Percentiles rank a stretch among this genome's conserved stretches.
These are phyloP conservation scores for Thymus quinquecostatus DNA, from an alignment of 257 asterid species.

Conservation along the genomic window DNA sequence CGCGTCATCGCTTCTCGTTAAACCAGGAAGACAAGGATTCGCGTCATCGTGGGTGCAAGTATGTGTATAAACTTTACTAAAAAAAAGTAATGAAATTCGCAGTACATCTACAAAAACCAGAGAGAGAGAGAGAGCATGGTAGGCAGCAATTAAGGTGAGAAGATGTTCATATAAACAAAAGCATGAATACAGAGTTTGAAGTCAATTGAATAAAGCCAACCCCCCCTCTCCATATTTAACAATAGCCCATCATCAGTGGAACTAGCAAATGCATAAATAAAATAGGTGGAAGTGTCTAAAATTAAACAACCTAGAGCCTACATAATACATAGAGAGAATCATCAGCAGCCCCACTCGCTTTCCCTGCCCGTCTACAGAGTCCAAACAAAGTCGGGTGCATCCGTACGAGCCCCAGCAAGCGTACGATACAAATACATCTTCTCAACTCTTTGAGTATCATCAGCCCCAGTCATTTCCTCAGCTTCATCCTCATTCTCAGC, in stretches of 20 bases:
- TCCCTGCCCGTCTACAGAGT: conserved; percentile 55
- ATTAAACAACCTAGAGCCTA: conserved; percentile 26
- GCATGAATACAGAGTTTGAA: conserved; percentile 22
- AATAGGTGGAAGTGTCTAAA: conserved; percentile 20
- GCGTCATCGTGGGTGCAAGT: too few relatives aligned
- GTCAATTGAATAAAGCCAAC: conserved; percentile 23
- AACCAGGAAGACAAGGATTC: too few relatives aligned
- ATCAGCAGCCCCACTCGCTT: too few relatives aligned
- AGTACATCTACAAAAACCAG: neutral
- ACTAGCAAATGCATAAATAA: conserved; percentile 32
- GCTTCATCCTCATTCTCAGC: conserved; percentile 47
- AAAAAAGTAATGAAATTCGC: too few relatives aligned
- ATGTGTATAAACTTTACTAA: too few relatives aligned
- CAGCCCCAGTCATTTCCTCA: conserved; percentile 37
- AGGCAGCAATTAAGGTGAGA: neutral
- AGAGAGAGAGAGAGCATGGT: neutral
- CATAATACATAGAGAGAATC: neutral
- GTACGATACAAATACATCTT: conserved; percentile 85
- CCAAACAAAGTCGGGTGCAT: conserved; percentile 72
- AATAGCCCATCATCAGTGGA: conserved; percentile 21
- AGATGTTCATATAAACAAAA: conserved; percentile 36
- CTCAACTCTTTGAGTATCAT: conserved; percentile 57
- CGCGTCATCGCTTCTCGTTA: too few relatives aligned
- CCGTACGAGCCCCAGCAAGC: conserved; percentile 70
- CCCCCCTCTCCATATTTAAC: conserved; percentile 29